Base-by-base conservation (phyloP, 805 yeast genomes). In the Spathaspora hagerdaliae region DNA sequence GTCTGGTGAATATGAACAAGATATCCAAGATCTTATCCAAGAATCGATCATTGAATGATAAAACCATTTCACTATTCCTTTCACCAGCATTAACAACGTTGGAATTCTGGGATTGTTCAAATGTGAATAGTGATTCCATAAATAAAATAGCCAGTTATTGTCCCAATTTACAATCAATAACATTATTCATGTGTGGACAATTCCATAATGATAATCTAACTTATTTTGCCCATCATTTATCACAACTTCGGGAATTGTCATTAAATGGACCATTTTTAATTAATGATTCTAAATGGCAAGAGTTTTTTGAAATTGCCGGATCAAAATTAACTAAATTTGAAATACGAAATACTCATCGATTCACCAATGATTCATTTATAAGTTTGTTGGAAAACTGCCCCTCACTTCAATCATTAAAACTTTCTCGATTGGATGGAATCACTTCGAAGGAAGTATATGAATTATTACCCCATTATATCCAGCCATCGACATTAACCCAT, bases 91-190 rank as follows among this genome's bases (percentile, higher is more conserved):
- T 81, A 41, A 76, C 65, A 45, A 61, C 66, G 3, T 65, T 94
- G 27, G 86, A 86, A 50, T 81, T 94, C 51, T 88, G 96, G 90
- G 99, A 94, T 65, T 94, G 99, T 61, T 89, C 97, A 0, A 82
- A 81, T 41, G 73, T 94, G 13, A 78, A 81, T 24, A 74, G 76
- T 36, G 84, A 78, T 49, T 78, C 94, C 0, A 75, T 83, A 49
- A 77, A 78, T 54, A 74, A 81, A 51, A 79, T 94, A 34, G 90
- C 91, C 0, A 73, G 95, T 0, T 85, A 69, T 59, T 87, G 96
- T 53, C 96, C 97, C 0, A 73, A 83, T 27, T 50, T 94, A 3
- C 82, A 78, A 51, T 62, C 72, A 1, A 61, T 94, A 38, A 83
- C 83, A 0, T 67, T 94, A 38, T 81, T 82, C 47, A 92, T 91